A percentile compares a stretch with the other conserved stretches of the same genome.
phyloP scores from a whole-genome alignment of 495 filamentous ascomycete species.

The Sabuloglossum arenarium region DNA sequence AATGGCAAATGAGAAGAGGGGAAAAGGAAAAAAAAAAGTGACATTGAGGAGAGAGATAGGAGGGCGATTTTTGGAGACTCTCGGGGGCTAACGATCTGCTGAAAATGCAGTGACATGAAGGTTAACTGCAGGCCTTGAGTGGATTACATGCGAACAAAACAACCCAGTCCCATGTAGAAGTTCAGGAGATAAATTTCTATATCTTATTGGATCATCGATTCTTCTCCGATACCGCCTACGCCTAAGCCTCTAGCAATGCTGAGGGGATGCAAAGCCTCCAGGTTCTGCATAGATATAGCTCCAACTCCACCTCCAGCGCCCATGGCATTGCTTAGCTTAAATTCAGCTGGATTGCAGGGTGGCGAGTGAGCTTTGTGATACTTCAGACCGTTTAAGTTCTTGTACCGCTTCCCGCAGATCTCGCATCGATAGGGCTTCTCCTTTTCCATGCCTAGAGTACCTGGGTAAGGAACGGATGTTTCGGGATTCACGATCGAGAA shows the following conservation, averaged over 20 bases:
- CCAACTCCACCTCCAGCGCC: not conserved
- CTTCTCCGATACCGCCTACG: not conserved
- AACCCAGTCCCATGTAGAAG: no score
- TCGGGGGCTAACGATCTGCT: no score
- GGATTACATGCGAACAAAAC: no score
- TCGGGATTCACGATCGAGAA: slow-evolving; percentile 97
- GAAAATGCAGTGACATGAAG: no score
- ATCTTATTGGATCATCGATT: not conserved
- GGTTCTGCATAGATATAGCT: not conserved
- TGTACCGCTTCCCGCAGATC: slow-evolving; percentile 93
- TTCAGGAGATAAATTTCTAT: not conserved
- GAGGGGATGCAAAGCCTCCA: not conserved
- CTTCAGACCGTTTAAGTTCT: slow-evolving; percentile 93
- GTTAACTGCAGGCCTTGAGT: no score
- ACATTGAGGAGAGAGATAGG: no score
- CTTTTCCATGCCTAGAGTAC: slow-evolving; percentile 97
- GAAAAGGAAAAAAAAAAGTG: no score
- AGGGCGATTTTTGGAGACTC: no score
- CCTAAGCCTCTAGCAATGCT: not conserved
- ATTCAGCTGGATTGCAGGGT: slow-evolving; percentile 35
- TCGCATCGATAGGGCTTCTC: slow-evolving; percentile 97
- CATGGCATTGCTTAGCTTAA: not conserved
- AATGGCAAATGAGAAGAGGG: no score
- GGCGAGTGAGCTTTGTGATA: slow-evolving; percentile 77
- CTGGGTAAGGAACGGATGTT: slow-evolving; percentile 81